Evolutionary conservation across 2,329 filamentous ascomycete species (phyloP), one percentile per base, ranked within the genome.

Genomic region (Alternaria conjuncta): DNA sequence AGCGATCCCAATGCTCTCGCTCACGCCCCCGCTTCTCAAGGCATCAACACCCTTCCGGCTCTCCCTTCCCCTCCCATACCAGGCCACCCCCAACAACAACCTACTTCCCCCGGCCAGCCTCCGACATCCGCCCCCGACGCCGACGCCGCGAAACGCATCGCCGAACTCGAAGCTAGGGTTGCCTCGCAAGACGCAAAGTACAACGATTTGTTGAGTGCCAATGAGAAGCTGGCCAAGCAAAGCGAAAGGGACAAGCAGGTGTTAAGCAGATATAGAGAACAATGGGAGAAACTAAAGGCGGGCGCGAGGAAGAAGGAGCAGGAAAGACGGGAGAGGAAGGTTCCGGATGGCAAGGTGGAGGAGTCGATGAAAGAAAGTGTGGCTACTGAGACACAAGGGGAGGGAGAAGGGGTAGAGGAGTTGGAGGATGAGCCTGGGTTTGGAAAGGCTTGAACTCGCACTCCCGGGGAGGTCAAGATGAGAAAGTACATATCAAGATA

Each of bases 271-370:
- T 91, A 91, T 74, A 78, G 87, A 55, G 87, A 89, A 60, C 85
- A 88, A 63, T 92, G 89, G 88, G 89, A 92, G 77, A 88, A 87
- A 69, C 78, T 92, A 68, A 91, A 91, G 77, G 87, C 89, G 50
- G 87, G 88, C 1, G 89, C 89, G 3, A 58, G 78, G 56, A 78
- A 76, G 68, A 76, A 78, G 65, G 75, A 78, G 64, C 44, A 60
- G 49, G 77, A 79, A 67, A 63, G 75, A 32, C 32, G 70, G 23
- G 74, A 75, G 58, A 69, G 61, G 61, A 64, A 61, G 28, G 32
- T 65, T 4, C 53, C 49, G 3, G 66, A 69, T 32, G 30, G 65
- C 3, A 71, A 66, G 50, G 57, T 63, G 6, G 66, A 61, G 2
- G 63, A 73, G 18, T 63, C 56, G 13, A 64, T 59, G 4, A 70